These are phyloP conservation scores for bread wheat (Triticum aestivum) DNA, from an alignment of 176 grass and related monocot species.

Conservation along the genomic window DNA sequence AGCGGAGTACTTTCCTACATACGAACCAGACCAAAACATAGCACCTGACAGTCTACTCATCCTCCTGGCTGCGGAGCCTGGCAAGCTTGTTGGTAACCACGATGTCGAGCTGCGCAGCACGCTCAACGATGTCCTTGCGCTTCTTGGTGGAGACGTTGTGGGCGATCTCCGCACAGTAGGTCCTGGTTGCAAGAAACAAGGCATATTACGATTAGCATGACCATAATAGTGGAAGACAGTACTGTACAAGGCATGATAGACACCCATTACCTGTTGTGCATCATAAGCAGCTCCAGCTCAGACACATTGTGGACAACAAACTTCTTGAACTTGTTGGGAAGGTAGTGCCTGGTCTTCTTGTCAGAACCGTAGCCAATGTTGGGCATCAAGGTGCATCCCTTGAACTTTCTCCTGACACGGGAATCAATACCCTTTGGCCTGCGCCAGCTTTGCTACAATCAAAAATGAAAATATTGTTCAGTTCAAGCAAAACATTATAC, in stretches of 20 bases:
- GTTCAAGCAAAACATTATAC: neutral
- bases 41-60: constrained; percentile 37
- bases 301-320: constrained; percentile 75
- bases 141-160: constrained; percentile 63
- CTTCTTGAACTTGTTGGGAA: constrained; percentile 79
- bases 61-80: constrained; percentile 71
- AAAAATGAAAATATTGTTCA: neutral
- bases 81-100: constrained; percentile 79
- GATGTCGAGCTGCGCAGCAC: constrained; percentile 65
- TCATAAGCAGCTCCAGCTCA: constrained; percentile 80
- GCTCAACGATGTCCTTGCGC: constrained; percentile 75
- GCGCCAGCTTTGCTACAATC: constrained; percentile 58
- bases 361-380: constrained; percentile 85
- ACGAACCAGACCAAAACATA: constrained; percentile 28
- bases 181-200: constrained; percentile 23
- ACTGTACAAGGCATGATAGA: neutral
- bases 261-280: constrained; percentile 64
- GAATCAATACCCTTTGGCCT: constrained; percentile 87
- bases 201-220: neutral
- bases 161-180: constrained; percentile 70
- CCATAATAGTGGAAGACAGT: neutral
- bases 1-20: constrained; percentile 8
- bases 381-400: constrained; percentile 64
- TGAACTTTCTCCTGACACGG: constrained; percentile 82
- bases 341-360: constrained; percentile 68